Base-by-base conservation (phyloP, 2,329 filamentous ascomycete genomes). In the Waltergamsia citrina region DNA sequence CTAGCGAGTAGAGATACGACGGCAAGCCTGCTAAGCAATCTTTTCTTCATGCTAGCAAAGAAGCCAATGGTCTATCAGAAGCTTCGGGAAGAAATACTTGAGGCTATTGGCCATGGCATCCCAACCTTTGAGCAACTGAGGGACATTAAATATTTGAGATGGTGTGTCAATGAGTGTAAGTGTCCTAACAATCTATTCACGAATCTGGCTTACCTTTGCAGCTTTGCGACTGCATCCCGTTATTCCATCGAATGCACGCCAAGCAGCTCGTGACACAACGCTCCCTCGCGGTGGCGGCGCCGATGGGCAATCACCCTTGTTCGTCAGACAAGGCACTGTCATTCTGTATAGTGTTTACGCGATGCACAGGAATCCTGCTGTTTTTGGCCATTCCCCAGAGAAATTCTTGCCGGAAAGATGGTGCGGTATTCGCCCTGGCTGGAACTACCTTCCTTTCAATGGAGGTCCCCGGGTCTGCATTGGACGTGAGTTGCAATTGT, bases 111-210 rank as follows among this genome's bases (percentile, higher is more conserved):
- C 4, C 46, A 48, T 3, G 42, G 43, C 3, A 46, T 50, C 12
- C 67, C 70, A 2, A 65, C 59, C 0, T 67, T 66, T 35, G 61
- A 62, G 23, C 56, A 71, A 41, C 42, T 77, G 37, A 67, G 63
- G 44, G 58, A 62, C 21, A 58, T 75, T 48, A 66, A 63, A 38
- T 77, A 76, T 39, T 49, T 78, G 34, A 66, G 65, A 42, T 71
- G 61, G 54, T 70, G 68, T 21, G 43, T 77, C 38, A 71, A 76
- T 40, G 74, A 78, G 51, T 66, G 71, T 74, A 54, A 56, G 57
- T 48, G 12, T 19, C 18, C 17, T 19, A 18, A 15, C n/a, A 19
- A 25, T 12, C n/a, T 16, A 6, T 21, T 11, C 20, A n/a, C 30
- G 14, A 20, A 25, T 21, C 38, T 40, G 15, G 36, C 24, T 29